These are phyloP conservation scores for Pythium utonaiense DNA, from an alignment of 352 stramenopile species.

Conservation along the genomic window DNA sequence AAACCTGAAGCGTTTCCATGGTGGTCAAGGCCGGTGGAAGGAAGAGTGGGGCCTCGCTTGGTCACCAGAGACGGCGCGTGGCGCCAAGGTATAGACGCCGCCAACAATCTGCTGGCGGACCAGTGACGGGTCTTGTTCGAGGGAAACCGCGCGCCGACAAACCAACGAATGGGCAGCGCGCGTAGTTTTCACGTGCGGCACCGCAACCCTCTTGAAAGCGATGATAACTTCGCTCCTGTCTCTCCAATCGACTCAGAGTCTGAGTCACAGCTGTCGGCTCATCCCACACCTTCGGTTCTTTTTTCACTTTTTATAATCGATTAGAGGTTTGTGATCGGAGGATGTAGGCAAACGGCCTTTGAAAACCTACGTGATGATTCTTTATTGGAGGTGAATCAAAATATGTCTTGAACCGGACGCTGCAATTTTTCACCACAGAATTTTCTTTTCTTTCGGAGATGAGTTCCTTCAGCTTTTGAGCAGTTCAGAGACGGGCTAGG, in stretches of 20 bases:
- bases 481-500: conserved; percentile 9
- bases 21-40: background rate
- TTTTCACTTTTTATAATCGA: conserved; percentile 6
- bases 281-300: conserved; percentile 14
- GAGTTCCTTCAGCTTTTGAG: conserved; percentile 8
- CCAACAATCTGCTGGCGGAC: conserved; percentile 1
- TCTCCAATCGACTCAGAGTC: conserved; percentile 3
- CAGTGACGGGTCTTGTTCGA: conserved; percentile 10
- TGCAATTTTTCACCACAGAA: conserved; percentile 2
- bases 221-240: conserved; percentile 17
- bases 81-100: conserved; percentile 9
- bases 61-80: conserved; percentile 1
- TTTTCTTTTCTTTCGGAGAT: conserved; percentile 25
- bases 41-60: background rate
- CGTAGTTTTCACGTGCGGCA: conserved; percentile 9
- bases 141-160: conserved; percentile 6
- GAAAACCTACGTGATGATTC: background rate
- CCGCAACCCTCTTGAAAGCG: conserved; percentile 13
- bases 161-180: background rate
- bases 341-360: too few species aligned
- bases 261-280: too few species aligned
- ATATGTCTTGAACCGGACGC: background rate
- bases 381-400: background rate
- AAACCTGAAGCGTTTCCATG: conserved; percentile 2
- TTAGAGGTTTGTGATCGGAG: background rate